Percentiles rank a stretch among this genome's conserved stretches.
Evolutionary conservation across 805 yeast genomes (phyloP).

Genomic region (Ogataea henricii): DNA sequence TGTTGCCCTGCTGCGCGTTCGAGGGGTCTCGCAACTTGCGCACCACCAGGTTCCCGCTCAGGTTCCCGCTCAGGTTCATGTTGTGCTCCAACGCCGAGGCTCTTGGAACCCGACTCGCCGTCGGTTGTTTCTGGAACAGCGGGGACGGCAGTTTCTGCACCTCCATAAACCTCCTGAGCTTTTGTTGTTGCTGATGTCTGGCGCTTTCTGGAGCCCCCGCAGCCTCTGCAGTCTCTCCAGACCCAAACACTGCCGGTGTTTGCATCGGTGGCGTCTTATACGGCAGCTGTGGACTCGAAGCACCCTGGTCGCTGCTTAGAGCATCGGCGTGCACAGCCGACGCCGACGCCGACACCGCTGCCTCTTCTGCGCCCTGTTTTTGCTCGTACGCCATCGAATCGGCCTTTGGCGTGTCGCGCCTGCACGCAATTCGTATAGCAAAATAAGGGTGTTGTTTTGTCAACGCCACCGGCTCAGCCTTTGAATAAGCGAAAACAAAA

Average conservation of each 20-base stretch:
- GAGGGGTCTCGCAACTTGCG: conserved; percentile 9
- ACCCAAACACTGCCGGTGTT: neutral
- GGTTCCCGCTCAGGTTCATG: neutral
- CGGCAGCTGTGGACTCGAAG: neutral
- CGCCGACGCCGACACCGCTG: no score
- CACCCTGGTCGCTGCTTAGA: neutral
- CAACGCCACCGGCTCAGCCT: conserved; percentile 9
- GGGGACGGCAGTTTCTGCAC: conserved; percentile 31
- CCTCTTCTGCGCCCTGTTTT: neutral
- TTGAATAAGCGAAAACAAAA: no score
- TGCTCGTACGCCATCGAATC: neutral
- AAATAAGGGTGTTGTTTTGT: neutral
- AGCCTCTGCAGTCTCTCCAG: neutral
- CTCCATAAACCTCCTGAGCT: conserved; percentile 8
- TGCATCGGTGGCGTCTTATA: conserved; percentile 9
- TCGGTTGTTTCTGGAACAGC: conserved; percentile 10
- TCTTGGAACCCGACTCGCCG: conserved; percentile 6
- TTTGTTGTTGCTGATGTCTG: neutral
- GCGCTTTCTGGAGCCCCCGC: neutral
- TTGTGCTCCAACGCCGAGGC: neutral
- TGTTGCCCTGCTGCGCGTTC: conserved; percentile 1
- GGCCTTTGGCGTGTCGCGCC: neutral
- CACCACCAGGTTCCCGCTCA: conserved; percentile 6
- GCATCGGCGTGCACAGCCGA: neutral
- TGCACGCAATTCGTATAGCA: neutral